A percentile compares a stretch with the other conserved stretches of the same genome.
Evolutionary conservation across 169 alveolate species (phyloP).

Genomic region (Babesia divergens): DNA sequence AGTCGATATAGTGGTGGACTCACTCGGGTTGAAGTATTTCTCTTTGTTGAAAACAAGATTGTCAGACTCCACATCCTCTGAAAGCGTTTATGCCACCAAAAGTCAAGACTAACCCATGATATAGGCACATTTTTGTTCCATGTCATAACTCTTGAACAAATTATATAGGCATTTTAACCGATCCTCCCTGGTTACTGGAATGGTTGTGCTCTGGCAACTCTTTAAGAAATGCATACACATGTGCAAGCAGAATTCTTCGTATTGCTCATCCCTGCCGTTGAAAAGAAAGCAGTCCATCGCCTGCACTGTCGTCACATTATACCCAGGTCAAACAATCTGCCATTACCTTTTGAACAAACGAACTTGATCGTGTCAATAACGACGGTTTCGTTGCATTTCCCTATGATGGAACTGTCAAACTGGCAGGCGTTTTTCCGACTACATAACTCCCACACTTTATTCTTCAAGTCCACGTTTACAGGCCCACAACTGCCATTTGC

Average conservation of each 20-base stretch:
- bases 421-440: not conserved
- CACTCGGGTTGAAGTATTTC: conserved; percentile 34
- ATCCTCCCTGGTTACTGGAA: conserved; percentile 5
- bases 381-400: not conserved
- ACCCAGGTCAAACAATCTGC: not conserved
- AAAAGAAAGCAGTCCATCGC: conserved; percentile 44
- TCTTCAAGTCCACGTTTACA: not conserved
- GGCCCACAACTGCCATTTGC: conserved; percentile 16
- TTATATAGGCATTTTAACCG: conserved; percentile 21
- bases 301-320: conserved; percentile 7
- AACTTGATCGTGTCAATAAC: not conserved
- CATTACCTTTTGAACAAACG: conserved; percentile 34
- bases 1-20: not conserved
- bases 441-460: conserved; percentile 28
- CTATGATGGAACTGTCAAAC: not conserved
- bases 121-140: conserved; percentile 7
- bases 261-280: not conserved
- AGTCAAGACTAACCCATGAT: conserved; percentile 9
- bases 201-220: conserved; percentile 7
- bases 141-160: conserved; percentile 4
- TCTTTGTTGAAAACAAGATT: conserved; percentile 9
- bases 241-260: conserved; percentile 38
- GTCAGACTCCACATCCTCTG: conserved; percentile 6
- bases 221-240: conserved; percentile 30
- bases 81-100: not conserved